These are phyloP conservation scores for Candida qinlingensis DNA, from an alignment of 805 yeast genomes.

Conservation along the genomic window DNA sequence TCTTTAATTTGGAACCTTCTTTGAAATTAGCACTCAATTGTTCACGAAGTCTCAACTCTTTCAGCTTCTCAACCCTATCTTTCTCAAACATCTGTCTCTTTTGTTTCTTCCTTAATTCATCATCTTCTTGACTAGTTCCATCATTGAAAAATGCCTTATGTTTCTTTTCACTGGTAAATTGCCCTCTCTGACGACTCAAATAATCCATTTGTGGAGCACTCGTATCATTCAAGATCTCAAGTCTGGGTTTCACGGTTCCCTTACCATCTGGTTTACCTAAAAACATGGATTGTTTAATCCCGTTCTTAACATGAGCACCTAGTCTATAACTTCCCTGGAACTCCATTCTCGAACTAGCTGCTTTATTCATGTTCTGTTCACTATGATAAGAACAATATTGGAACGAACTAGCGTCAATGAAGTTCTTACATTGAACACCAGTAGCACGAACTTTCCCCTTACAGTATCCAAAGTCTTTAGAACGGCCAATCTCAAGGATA, in stretches of 20 bases:
- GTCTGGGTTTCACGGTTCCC: constrained; percentile 24
- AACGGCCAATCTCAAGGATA: constrained; percentile 68
- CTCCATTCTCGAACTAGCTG: constrained; percentile 68
- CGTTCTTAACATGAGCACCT: constrained; percentile 48
- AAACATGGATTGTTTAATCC: constrained; percentile 37
- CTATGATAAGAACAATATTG: constrained; percentile 69
- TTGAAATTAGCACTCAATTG: constrained; percentile 6
- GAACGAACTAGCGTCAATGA: constrained; percentile 49
- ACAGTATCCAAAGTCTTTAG: constrained; percentile 67
- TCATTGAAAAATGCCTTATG: constrained; percentile 48
- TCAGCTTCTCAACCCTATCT: constrained; percentile 27
- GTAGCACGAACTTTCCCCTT: constrained; percentile 34
- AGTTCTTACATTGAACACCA: constrained; percentile 50
- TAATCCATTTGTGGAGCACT: constrained; percentile 23
- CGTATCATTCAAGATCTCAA: constrained; percentile 22
- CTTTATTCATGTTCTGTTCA: constrained; percentile 47
- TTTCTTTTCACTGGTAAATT: constrained; percentile 37
- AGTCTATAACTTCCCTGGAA: constrained; percentile 55
- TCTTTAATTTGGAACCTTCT: constrained; percentile 27
- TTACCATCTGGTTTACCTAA: constrained; percentile 29
- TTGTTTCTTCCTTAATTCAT: constrained; percentile 11
- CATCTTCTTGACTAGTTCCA: constrained; percentile 18
- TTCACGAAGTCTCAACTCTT: constrained; percentile 3
- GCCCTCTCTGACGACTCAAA: constrained; percentile 19
- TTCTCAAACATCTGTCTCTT: constrained; percentile 14